Percentiles rank a stretch among this genome's conserved stretches.
Evolutionary conservation across 208 protist species (phyloP).

Genomic region (Phytomonas sp.): DNA sequence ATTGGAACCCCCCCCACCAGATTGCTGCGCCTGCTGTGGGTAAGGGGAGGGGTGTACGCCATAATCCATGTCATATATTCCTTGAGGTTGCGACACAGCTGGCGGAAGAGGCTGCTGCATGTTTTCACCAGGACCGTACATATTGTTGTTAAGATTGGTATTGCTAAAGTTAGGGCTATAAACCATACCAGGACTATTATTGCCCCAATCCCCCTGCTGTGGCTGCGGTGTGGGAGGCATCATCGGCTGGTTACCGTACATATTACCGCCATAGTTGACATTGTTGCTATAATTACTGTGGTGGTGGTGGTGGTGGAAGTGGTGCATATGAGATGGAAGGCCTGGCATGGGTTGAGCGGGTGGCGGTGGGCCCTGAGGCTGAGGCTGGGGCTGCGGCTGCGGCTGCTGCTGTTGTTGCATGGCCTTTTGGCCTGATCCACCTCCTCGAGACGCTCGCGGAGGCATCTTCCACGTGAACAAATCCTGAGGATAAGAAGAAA

Average conservation of each 20-base stretch:
- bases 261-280: conserved; percentile 22
- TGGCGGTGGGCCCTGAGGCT: conserved; percentile 11
- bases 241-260: conserved; percentile 3
- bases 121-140: conserved; percentile 2
- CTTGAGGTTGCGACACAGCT: conserved; percentile 14
- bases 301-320: conserved; percentile 21
- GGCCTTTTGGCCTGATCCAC: conserved; percentile 17
- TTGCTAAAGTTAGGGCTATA: conserved; percentile 12
- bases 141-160: conserved; percentile 11
- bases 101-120: neutral
- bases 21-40: conserved; percentile 14
- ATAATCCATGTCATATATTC: conserved; percentile 22
- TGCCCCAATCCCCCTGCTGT: conserved; percentile 19
- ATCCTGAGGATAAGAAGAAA: neutral
- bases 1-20: neutral
- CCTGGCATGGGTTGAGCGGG: conserved; percentile 12
- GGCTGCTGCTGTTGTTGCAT: conserved; percentile 17
- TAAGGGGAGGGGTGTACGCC: conserved; percentile 21
- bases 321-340: conserved; percentile 21
- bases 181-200: conserved; percentile 12
- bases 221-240: conserved; percentile 11
- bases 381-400: conserved; percentile 16
- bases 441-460: conserved; percentile 24
- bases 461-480: conserved; percentile 13
- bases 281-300: conserved; percentile 20